These are phyloP conservation scores for Candida yuanshanica DNA, from an alignment of 805 yeast species.

Conservation along the genomic window DNA sequence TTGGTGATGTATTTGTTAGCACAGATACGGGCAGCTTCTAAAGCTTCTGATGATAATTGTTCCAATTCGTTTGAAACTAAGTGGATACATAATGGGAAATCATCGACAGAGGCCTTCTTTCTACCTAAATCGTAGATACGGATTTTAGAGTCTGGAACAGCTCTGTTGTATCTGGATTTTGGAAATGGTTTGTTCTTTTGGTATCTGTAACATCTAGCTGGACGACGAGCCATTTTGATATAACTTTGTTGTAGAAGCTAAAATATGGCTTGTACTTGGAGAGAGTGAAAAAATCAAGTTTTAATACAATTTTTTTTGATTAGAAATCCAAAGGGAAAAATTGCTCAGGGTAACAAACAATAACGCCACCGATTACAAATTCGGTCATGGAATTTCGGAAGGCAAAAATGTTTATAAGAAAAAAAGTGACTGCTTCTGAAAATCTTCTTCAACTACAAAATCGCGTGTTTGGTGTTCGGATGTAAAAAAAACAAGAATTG, in stretches of 20 bases:
- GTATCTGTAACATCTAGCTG: conserved; percentile 99
- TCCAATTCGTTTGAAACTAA: conserved; percentile 98
- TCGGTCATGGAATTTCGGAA: no score
- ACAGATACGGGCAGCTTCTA: conserved; percentile 99
- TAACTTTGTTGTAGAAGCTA: background rate
- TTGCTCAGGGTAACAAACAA: no score
- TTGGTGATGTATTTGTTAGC: conserved; percentile 99
- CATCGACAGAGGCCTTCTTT: conserved; percentile 99
- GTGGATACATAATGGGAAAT: conserved; percentile 97
- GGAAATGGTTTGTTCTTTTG: conserved; percentile 99
- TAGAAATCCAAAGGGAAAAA: conserved; percentile 11
- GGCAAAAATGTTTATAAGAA: no score
- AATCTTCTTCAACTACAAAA: background rate
- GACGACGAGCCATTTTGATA: conserved; percentile 98
- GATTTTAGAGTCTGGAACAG: conserved; percentile 99
- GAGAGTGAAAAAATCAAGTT: background rate
- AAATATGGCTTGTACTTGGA: background rate
- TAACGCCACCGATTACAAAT: no score
- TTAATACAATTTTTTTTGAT: conserved; percentile 5
- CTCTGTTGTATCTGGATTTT: conserved; percentile 99
- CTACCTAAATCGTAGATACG: conserved; percentile 99
- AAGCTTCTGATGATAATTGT: conserved; percentile 99
- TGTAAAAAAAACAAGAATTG: no score
- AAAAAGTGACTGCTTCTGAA: background rate
- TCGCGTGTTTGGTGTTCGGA: background rate